Evolutionary conservation across 2,329 filamentous ascomycete genomes (phyloP), one percentile per base, ranked within the genome.

Genomic region (Xylariaceae sp.): DNA sequence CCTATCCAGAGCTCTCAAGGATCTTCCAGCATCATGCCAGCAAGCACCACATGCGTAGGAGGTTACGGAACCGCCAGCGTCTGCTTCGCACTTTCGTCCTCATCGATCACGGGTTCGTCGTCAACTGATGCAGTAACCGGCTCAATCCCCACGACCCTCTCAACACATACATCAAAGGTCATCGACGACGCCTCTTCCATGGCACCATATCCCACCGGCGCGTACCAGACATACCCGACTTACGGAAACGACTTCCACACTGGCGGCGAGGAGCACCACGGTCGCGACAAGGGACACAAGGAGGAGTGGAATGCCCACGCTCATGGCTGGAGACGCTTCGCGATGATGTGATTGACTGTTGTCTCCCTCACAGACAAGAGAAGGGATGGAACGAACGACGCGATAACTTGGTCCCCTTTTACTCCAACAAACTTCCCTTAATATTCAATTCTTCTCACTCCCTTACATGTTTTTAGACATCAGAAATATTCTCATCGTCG

Each of bases 401-500:
- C 44, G 30, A 17, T n/a, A 23, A 11, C 8, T 53, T 44, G 23
- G 1, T 5, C 23, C 45, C 44, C 18, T 47, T 53, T 50, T 44
- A 34, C 55, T 11, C 51, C 44, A 6, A n/a, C 4, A 2, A 2
- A 3, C 13, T 45, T 45, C 41, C 41, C 13, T 45, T 15, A 41
- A 41, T 17, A 47, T 61, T 61, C 57, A 44, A 44, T 64, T 58
- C 60, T 60, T 13, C 50, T 60, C 60, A 37, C 53, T 60, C 62
- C 15, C 59, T 45, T 45, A n/a, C 13, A 15, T 41, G 11, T 41
- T 41, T 41, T 41, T 41, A 41, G 37, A 41, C 37, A 41, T 13
- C 23, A 5, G 5, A 30, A 30, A 30, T 4, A 30, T 4, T 30
- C 23, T 30, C 23, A 6, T 30, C 1, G 23, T 30, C 23, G 23